Base-by-base conservation (phyloP, 768 basidiomycete species). In the Kwoniella dejecticola region DNA sequence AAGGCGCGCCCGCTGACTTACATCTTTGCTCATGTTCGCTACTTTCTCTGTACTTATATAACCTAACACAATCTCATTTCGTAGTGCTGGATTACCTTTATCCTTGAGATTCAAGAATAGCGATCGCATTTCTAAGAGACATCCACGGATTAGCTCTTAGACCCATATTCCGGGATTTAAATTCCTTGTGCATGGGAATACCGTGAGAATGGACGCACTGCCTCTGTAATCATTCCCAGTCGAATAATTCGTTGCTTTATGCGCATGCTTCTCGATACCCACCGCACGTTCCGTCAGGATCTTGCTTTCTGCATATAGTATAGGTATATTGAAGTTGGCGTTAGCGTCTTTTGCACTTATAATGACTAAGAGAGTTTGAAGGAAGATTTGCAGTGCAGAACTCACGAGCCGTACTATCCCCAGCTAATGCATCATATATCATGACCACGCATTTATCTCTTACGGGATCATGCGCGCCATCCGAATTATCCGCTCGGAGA, bases 41-140 rank as follows among this genome's bases (percentile, higher is more conserved):
- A 98, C 86, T 65, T 82, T 85, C 50, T 85, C 84, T 0, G 87
- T 84, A 0, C 85, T 70, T 1, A 96, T 79, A 19, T 89, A 87
- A 1, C 95, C 95, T 40, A 87, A 85, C 31, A 95, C 89, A 62
- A 99, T 85, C 68, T 85, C 88, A 74, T 89, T 89, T 44, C 94
- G 83, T 57, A 99, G 77, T 27, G 84, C 83, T 15, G 93, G 92
- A 79, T 99, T 99, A 69, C 87, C 86, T 81, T 91, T 93, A 79
- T 95, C 94, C 79, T 96, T 97, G 70, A 99, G 83, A 79, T 98
- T 98, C 69, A 95, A 88, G 75, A 85, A 94, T 45, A 97, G 79
- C 26, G 88, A 87, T 27, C 96, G 87, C 63, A 98, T 89, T 77
- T 90, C 79, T 96, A 69, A 5, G 41, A 6, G 0, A 55, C 21